Conservation (phyloP, 495 filamentous ascomycete species). For the Talaromyces proteolyticus region DNA sequence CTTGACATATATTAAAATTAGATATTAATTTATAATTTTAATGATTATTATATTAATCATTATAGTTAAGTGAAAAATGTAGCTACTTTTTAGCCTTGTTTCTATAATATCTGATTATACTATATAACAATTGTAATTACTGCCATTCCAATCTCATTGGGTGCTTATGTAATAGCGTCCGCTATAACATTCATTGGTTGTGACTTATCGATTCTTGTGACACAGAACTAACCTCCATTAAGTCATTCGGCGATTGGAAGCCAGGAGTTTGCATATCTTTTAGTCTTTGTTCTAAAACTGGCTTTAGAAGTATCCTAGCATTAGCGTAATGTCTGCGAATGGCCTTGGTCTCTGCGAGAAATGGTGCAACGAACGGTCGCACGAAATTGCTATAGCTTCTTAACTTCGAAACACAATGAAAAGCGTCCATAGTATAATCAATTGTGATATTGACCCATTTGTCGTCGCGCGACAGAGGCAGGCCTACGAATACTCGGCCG, state of each 20-base stretch:
- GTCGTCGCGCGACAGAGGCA: conserved; percentile 41
- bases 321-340: not conserved
- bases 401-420: conserved; percentile 16
- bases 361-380: not conserved
- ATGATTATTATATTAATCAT: no score
- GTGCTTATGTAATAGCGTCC: no score
- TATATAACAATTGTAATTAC: no score
- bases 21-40: no score
- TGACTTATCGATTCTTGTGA: no score
- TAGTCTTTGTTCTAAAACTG: not conserved
- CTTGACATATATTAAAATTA: no score
- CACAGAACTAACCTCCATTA: not conserved
- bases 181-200: no score
- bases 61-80: no score
- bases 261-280: not conserved
- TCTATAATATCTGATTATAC: no score
- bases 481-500: conserved; percentile 43
- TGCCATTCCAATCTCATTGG: no score
- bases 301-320: not conserved
- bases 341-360: not conserved
- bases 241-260: not conserved
- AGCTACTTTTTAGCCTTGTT: no score
- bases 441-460: conserved; percentile 52
- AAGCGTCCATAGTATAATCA: conserved; percentile 49
- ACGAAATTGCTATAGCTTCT: not conserved